Evolutionary conservation across 2,329 filamentous ascomycete species (phyloP).

Genomic region (Ophiognomonia clavigignenti-juglandacearum): DNA sequence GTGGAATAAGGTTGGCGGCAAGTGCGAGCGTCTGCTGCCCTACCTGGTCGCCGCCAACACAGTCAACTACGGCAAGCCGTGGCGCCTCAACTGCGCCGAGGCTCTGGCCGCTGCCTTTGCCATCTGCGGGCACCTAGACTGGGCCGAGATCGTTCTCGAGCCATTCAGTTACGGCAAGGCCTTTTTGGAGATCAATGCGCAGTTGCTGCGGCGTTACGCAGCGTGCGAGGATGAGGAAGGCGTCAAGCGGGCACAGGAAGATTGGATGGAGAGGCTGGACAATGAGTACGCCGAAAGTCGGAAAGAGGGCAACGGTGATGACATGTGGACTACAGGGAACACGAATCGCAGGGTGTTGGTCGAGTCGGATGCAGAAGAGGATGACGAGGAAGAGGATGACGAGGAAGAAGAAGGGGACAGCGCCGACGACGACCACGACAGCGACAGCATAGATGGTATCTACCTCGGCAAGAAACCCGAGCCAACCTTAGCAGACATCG

Average conservation of each 20-base stretch:
- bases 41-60: constrained; percentile 96
- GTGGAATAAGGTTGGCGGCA: constrained; percentile 86
- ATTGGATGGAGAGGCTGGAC: constrained; percentile 87
- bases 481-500: constrained; percentile 14
- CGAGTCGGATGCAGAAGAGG: constrained; percentile 38
- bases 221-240: constrained; percentile 75
- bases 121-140: constrained; percentile 87
- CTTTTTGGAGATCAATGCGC: constrained; percentile 87
- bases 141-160: constrained; percentile 78
- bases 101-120: constrained; percentile 87
- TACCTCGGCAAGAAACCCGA: constrained; percentile 53
- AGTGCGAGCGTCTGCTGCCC: constrained; percentile 83
- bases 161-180: constrained; percentile 85
- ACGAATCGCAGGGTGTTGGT: constrained; percentile 61
- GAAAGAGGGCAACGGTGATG: constrained; percentile 59
- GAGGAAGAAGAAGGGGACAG: constrained; percentile 40
- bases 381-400: constrained; percentile 43
- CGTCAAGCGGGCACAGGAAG: constrained; percentile 78
- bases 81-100: constrained; percentile 93
- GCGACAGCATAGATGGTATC: constrained; percentile 49
- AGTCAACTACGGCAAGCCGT: constrained; percentile 95
- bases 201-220: constrained; percentile 77
- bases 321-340: constrained; percentile 90
- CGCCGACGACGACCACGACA: constrained; percentile 37
- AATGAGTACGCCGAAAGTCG: constrained; percentile 81